Percentiles rank a stretch among this genome's conserved stretches.
Evolutionary conservation across 108 stramenopile genomes (phyloP).

Genomic region (Fistulifera pelliculosa): DNA sequence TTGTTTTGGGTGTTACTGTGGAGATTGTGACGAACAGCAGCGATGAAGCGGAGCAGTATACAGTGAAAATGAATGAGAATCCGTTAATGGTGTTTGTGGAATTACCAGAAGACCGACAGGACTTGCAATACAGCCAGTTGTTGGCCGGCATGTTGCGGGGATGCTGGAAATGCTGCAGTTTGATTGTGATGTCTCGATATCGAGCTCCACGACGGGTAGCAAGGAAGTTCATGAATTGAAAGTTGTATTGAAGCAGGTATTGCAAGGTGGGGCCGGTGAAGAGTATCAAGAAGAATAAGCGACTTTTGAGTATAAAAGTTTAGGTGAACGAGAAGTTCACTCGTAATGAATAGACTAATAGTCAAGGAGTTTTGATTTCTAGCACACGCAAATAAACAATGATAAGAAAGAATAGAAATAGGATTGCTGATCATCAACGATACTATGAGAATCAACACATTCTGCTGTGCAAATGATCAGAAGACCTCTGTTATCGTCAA

Average conservation of each 20-base stretch:
- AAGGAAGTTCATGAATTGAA: constrained; percentile 84
- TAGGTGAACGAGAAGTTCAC: too few species aligned
- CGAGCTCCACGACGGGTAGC: constrained; percentile 79
- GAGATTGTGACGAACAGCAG: constrained; percentile 79
- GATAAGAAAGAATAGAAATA: too few species aligned
- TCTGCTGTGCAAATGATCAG: too few species aligned
- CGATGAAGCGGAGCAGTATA: constrained; percentile 59
- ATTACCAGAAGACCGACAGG: constrained; percentile 45
- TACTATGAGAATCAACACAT: too few species aligned
- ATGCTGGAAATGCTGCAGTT: constrained; percentile 89
- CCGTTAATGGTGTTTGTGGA: constrained; percentile 92
- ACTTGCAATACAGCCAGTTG: constrained; percentile 81
- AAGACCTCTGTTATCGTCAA: too few species aligned
- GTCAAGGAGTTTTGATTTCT: too few species aligned
- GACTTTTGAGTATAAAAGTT: too few species aligned
- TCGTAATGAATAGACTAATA: too few species aligned
- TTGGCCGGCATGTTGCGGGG: constrained; percentile 91
- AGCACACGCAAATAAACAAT: too few species aligned
- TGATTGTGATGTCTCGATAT: constrained; percentile 71
- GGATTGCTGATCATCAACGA: too few species aligned
- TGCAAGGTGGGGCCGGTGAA: constrained; percentile 79
- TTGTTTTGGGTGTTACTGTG: constrained; percentile 90
- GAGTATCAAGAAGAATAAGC: constrained; percentile 83
- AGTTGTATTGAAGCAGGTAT: constrained; percentile 72
- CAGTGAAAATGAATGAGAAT: constrained; percentile 81